Conservation (phyloP, 495 filamentous ascomycete species). For the Schizothecium vesticola region DNA sequence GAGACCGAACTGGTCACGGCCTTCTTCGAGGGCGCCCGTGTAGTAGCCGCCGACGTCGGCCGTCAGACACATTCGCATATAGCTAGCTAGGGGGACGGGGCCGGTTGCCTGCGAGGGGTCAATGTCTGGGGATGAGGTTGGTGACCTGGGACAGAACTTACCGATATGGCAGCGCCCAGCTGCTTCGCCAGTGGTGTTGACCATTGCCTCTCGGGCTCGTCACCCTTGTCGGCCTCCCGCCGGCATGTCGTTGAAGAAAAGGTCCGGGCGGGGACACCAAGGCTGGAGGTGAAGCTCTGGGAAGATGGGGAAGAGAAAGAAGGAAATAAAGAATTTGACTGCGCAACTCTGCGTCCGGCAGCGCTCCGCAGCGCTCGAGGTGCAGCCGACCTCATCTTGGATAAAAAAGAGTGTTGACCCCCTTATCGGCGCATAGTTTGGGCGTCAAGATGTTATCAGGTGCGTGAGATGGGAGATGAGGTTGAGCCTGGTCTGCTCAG, state of each 20-base stretch:
- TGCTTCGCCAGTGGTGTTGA: slow-evolving; percentile 86
- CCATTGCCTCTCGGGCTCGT: slow-evolving; percentile 54
- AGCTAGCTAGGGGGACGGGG: slow-evolving; percentile 83
- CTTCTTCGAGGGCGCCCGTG: slow-evolving; percentile 58
- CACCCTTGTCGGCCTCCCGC: slow-evolving; percentile 16
- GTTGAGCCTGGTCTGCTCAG: not conserved
- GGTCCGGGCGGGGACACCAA: not conserved
- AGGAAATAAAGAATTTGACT: not conserved
- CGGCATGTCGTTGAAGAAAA: slow-evolving; percentile 18
- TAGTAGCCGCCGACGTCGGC: slow-evolving; percentile 92
- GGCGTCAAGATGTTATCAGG: not conserved
- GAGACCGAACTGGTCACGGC: slow-evolving; percentile 76
- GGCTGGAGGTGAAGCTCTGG: slow-evolving; percentile 2
- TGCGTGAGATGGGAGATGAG: not conserved
- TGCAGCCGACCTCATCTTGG: slow-evolving; percentile 22
- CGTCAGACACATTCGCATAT: slow-evolving; percentile 98
- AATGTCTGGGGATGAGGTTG: not conserved
- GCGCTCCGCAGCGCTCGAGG: slow-evolving; percentile 17
- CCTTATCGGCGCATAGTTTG: not conserved
- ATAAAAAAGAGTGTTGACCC: not conserved
- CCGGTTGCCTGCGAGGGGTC: slow-evolving; percentile 59
- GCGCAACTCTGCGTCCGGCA: slow-evolving; percentile 11
- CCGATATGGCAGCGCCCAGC: slow-evolving; percentile 76
- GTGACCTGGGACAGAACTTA: slow-evolving; percentile 31
- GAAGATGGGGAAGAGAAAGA: not conserved